Evolutionary conservation across 163 green algal genomes (phyloP), one percentile per base, ranked within the genome.

Genomic region (Volvox carteri): DNA sequence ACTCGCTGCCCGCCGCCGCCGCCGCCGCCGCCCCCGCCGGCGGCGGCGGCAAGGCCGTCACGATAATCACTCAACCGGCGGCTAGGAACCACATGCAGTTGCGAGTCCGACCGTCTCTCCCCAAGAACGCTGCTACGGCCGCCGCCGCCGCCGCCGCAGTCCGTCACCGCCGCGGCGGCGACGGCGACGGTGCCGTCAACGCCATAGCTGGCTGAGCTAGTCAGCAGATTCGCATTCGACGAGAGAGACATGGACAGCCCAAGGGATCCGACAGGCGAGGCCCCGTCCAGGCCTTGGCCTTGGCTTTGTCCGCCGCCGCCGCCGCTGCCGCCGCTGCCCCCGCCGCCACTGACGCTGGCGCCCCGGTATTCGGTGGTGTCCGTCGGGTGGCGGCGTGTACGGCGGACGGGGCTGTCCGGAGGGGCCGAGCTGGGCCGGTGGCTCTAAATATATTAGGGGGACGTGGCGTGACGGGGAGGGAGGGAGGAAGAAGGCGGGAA

Each of bases 341-440:
- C 70, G 37, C 18, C 19, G 67, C n/a, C 60, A 72, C 67, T 48
- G 67, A 12, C 21, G 33, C 25, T 37, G 25, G 75, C 48, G 75
- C 75, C n/a, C n/a, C n/a, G n/a, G n/a, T n/a, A n/a, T n/a, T n/a
- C n/a, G n/a, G n/a, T n/a, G n/a, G n/a, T 28, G 21, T 50, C 33
- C 35, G 16, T 19, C 16, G 9, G 7, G 7, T 4, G 46, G 16
- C 48, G 46, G 12, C 25, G 30, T 5, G 48, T 48, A 19, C 78
- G 78, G 16, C 78, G 78, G 5, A 86, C 25, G 58, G 78, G 78
- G 56, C 78, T 86, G 42, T 86, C 78, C 25, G 78, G 78, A 5
- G 78, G 78, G 11, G 78, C 78, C 4, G 78, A 86, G 56, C 58
- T 86, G 78, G 78, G 78, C 9, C 78, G 78, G 28, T 41, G 41